Evolutionary conservation across 345 rosid species (phyloP).

Genomic region (Cochlearia excelsa): DNA sequence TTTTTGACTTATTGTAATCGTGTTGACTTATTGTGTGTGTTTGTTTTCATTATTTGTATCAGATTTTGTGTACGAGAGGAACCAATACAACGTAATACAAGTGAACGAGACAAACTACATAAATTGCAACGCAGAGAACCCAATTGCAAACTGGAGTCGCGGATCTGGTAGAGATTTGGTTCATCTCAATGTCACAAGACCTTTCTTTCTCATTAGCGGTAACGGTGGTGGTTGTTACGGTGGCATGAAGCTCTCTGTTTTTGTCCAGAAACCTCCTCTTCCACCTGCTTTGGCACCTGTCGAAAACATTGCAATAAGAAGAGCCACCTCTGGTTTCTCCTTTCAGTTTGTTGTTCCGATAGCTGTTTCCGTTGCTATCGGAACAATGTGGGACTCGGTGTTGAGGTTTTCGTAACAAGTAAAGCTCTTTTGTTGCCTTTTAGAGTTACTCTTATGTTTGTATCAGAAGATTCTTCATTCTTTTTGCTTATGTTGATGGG

Average conservation of each 20-base stretch:
- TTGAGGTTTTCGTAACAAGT: background rate
- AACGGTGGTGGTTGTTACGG: slow-evolving; percentile 84
- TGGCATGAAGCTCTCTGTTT: slow-evolving; percentile 70
- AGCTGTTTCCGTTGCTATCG: slow-evolving; percentile 4
- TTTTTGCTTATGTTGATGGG: too few species aligned
- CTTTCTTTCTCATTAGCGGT: slow-evolving; percentile 76
- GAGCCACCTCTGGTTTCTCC: background rate
- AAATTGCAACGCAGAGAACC: slow-evolving; percentile 63
- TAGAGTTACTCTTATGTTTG: too few species aligned
- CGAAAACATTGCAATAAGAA: slow-evolving; percentile 28
- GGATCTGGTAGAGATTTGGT: slow-evolving; percentile 94
- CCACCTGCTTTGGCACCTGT: slow-evolving; percentile 56
- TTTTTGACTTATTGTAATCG: too few species aligned
- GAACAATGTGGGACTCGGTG: slow-evolving; percentile 21
- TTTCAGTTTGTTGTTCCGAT: slow-evolving; percentile 8
- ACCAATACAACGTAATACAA: slow-evolving; percentile 78
- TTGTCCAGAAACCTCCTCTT: slow-evolving; percentile 65
- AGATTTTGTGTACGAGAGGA: slow-evolving; percentile 92
- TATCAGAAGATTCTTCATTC: too few species aligned
- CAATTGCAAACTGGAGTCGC: slow-evolving; percentile 71
- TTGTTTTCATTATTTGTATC: slow-evolving; percentile 11
- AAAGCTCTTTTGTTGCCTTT: too few species aligned
- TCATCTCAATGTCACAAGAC: slow-evolving; percentile 72
- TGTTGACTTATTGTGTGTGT: background rate
- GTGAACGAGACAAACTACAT: slow-evolving; percentile 79